A percentile compares a stretch with the other conserved stretches of the same genome.
phyloP scores from a whole-genome alignment of 176 grass and related monocot species.

The Oryza brachyantha region DNA sequence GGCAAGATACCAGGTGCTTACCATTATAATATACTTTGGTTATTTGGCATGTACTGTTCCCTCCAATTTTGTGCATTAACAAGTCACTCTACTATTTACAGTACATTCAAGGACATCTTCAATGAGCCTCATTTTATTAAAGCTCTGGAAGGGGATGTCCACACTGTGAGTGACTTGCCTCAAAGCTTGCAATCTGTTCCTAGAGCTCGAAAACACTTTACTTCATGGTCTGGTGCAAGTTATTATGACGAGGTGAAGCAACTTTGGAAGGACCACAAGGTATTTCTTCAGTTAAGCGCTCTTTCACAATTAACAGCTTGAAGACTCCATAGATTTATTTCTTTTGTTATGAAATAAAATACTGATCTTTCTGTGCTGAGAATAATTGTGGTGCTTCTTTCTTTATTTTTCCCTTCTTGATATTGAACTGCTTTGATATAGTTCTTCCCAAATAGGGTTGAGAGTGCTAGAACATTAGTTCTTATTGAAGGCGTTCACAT shows the following conservation, averaged over 20 bases:
- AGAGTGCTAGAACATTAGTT: not conserved
- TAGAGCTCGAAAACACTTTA: slow-evolving; percentile 86
- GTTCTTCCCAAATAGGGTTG: not conserved
- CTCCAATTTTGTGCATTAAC: slow-evolving; percentile 7
- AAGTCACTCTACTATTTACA: slow-evolving; percentile 27
- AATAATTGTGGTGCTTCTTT: not conserved
- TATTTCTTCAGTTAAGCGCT: slow-evolving; percentile 30
- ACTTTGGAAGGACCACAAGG: slow-evolving; percentile 90
- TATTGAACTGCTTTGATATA: not conserved
- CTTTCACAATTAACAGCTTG: not conserved
- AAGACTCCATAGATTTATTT: not conserved
- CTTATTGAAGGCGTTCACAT: not conserved
- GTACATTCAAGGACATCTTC: slow-evolving; percentile 87
- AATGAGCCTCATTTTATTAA: slow-evolving; percentile 75
- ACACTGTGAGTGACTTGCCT: slow-evolving; percentile 64
- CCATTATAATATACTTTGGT: slow-evolving; percentile 17
- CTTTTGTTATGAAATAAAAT: not conserved
- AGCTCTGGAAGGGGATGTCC: slow-evolving; percentile 77
- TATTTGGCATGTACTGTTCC: not conserved
- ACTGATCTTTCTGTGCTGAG: not conserved
- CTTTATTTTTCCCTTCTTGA: not conserved
- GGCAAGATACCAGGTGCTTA: slow-evolving; percentile 86
- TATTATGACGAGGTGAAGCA: slow-evolving; percentile 72
- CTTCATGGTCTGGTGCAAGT: slow-evolving; percentile 77
- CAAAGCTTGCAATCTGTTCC: slow-evolving; percentile 65